Percentiles rank a stretch among this genome's conserved stretches.
phyloP scores from a whole-genome alignment of 345 rosid genomes.

The Turnera subulata region DNA sequence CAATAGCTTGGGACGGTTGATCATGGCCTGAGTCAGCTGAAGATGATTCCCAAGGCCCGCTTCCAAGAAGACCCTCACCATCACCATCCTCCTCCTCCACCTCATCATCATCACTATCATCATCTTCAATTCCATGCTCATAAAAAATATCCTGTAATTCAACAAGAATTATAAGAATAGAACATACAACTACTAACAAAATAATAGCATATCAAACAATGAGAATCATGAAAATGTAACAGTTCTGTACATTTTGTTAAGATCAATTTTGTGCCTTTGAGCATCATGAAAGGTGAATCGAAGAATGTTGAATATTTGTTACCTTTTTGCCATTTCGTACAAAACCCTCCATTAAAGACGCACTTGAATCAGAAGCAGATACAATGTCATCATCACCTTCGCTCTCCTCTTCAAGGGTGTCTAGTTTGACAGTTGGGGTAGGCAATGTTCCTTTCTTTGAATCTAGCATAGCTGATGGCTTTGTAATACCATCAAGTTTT shows the following conservation, averaged over 20 bases:
- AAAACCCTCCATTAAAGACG: slow-evolving; percentile 34
- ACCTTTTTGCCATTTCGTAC: slow-evolving; percentile 48
- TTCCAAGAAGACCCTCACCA: slow-evolving; percentile 26
- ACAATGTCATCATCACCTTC: slow-evolving; percentile 47
- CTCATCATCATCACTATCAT: no score
- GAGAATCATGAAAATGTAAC: not conserved
- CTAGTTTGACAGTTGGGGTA: slow-evolving; percentile 39
- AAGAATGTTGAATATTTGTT: slow-evolving; percentile 15
- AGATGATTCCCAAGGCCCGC: slow-evolving; percentile 47
- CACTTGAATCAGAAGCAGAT: slow-evolving; percentile 42
- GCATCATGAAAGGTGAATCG: slow-evolving; percentile 5
- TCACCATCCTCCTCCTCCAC: not conserved
- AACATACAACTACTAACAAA: no score
- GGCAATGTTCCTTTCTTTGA: slow-evolving; percentile 38
- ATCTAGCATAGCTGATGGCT: slow-evolving; percentile 33
- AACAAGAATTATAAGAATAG: no score
- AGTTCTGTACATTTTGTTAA: not conserved
- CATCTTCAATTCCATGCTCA: slow-evolving; percentile 32
- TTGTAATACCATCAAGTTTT: slow-evolving; percentile 41
- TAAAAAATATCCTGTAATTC: slow-evolving; percentile 19
- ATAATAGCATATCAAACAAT: not conserved
- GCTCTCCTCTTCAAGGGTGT: slow-evolving; percentile 49
- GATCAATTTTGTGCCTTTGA: no score
- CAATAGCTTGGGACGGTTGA: slow-evolving; percentile 43
- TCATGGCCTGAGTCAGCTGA: slow-evolving; percentile 39